Percentiles rank a stretch among this genome's conserved stretches.
phyloP scores from a whole-genome alignment of 2,329 filamentous ascomycete species.

The Pyrenochaeta sp. region DNA sequence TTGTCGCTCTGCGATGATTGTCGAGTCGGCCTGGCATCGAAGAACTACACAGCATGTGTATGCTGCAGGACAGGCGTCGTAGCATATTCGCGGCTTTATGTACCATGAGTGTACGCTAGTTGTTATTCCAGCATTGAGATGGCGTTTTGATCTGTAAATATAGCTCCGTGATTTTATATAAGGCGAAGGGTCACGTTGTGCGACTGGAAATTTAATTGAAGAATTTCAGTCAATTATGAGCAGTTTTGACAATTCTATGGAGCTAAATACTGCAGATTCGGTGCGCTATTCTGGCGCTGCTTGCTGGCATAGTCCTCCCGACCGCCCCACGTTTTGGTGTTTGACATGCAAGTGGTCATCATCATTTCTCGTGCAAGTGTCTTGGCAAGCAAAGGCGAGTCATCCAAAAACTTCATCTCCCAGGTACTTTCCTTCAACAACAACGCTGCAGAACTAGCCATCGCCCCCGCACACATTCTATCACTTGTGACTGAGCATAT shows the following conservation, averaged over 20 bases:
- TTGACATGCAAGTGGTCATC: constrained; percentile 17
- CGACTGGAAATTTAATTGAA: neutral
- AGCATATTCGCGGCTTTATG: constrained; percentile 90
- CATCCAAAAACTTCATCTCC: constrained; percentile 16
- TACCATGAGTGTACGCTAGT: constrained; percentile 65
- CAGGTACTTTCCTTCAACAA: constrained; percentile 4
- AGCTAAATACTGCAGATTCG: too few species aligned
- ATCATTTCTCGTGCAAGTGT: constrained; percentile 18
- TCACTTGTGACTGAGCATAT: constrained; percentile 46
- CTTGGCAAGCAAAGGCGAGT: constrained; percentile 21
- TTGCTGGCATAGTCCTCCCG: neutral
- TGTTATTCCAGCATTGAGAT: neutral
- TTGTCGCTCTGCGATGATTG: constrained; percentile 95
- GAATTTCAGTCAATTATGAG: neutral
- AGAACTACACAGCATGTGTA: constrained; percentile 96
- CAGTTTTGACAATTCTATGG: too few species aligned
- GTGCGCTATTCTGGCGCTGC: too few species aligned
- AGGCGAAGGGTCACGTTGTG: neutral
- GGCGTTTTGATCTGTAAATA: constrained; percentile 1
- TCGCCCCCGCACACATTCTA: constrained; percentile 29
- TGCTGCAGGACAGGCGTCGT: constrained; percentile 89
- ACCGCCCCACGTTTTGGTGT: constrained; percentile 22
- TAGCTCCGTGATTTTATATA: neutral
- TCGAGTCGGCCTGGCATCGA: constrained; percentile 90
- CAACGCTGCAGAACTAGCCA: constrained; percentile 21